Percentiles rank a stretch among this genome's conserved stretches.
phyloP scores from a whole-genome alignment of 495 filamentous ascomycete genomes.

The Letharia columbiana region DNA sequence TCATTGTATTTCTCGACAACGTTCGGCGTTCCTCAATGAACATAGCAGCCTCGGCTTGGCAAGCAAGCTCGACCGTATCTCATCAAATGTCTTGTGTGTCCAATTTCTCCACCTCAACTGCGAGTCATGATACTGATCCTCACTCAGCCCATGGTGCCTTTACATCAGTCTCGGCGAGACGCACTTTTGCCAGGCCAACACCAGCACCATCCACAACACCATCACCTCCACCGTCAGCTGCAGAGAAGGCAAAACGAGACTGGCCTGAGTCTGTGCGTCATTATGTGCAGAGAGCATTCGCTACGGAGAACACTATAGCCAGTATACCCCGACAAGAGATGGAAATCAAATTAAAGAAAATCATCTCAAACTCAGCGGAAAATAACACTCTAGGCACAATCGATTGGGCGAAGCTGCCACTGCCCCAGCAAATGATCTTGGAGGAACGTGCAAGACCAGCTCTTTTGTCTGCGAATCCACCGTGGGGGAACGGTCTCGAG shows the following conservation, averaged over 20 bases:
- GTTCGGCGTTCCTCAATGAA: conserved; percentile 4
- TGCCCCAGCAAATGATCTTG: conserved; percentile 82
- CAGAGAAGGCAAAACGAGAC: conserved; percentile 47
- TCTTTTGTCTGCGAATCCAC: conserved; percentile 28
- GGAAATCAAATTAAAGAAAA: conserved; percentile 72
- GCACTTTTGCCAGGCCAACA: conserved; percentile 29
- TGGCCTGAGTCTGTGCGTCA: conserved; percentile 68
- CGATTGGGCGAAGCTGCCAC: conserved; percentile 72
- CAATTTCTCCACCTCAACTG: conserved; percentile 5
- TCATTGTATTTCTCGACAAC: not conserved
- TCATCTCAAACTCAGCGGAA: conserved; percentile 74
- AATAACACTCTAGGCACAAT: conserved; percentile 55
- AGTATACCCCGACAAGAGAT: conserved; percentile 60
- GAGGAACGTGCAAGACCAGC: conserved; percentile 52
- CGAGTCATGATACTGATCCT: conserved; percentile 4
- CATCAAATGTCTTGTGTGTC: conserved; percentile 16
- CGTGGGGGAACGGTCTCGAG: conserved; percentile 27
- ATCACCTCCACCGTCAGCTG: conserved; percentile 24
- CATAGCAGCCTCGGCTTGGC: conserved; percentile 9
- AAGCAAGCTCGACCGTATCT: conserved; percentile 3
- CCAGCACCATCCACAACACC: conserved; percentile 19
- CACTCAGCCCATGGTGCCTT: conserved; percentile 21
- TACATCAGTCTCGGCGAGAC: conserved; percentile 29
- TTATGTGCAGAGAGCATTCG: conserved; percentile 82
- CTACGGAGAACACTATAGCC: conserved; percentile 55